Evolutionary conservation across 2,329 filamentous ascomycete genomes (phyloP).

Genomic region (Talaromyces marneffei): DNA sequence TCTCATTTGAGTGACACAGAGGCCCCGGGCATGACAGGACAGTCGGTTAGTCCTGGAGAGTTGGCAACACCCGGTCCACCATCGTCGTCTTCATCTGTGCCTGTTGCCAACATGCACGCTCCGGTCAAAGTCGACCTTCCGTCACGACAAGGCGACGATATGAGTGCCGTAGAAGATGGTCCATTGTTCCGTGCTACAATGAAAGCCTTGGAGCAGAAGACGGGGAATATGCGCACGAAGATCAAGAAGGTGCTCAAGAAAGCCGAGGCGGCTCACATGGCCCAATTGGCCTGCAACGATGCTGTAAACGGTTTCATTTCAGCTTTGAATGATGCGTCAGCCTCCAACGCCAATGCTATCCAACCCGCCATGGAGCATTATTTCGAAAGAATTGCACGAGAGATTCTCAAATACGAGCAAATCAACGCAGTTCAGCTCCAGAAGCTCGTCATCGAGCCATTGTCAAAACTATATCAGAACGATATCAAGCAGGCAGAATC

Average conservation of each 20-base stretch:
- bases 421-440: constrained; percentile 80
- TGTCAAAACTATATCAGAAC: constrained; percentile 83
- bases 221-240: constrained; percentile 81
- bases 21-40: constrained; percentile 31
- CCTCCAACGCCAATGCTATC: constrained; percentile 92
- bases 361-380: constrained; percentile 96
- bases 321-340: constrained; percentile 77
- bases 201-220: constrained; percentile 94
- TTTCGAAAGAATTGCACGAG: constrained; percentile 90
- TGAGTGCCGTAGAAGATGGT: constrained; percentile 80
- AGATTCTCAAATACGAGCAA: constrained; percentile 81
- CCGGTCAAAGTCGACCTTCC: constrained; percentile 78
- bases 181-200: constrained; percentile 95
- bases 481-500: constrained; percentile 97
- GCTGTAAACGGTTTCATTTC: constrained; percentile 77
- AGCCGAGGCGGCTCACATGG: constrained; percentile 78
- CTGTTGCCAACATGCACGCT: constrained; percentile 24
- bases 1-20: constrained; percentile 73
- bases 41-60: constrained; percentile 28
- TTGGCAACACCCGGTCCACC: constrained; percentile 21
- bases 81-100: constrained; percentile 17
- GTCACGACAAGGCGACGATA: constrained; percentile 78
- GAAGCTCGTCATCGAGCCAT: constrained; percentile 88
- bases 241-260: constrained; percentile 96
- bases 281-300: constrained; percentile 80